phyloP scores from a whole-genome alignment of 495 filamentous ascomycete genomes.

The Penicillium verhagenii region DNA sequence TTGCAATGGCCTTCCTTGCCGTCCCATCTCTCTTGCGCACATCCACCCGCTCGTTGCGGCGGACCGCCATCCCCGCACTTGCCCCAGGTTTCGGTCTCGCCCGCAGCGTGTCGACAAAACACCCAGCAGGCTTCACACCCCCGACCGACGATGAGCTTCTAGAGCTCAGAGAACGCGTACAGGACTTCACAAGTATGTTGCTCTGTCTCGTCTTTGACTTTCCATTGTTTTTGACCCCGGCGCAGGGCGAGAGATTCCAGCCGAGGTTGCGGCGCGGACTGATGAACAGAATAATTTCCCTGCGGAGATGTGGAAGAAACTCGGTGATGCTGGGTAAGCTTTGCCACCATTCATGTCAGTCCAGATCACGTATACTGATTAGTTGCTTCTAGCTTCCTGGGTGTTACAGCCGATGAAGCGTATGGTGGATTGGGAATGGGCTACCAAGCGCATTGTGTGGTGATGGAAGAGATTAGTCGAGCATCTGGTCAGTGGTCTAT shows the following conservation, averaged over 20 bases:
- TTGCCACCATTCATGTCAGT: no score
- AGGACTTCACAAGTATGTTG: conserved; percentile 75
- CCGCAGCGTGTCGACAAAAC: conserved; percentile 63
- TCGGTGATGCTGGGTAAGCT: conserved; percentile 81
- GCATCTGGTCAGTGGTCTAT: conserved; percentile 50
- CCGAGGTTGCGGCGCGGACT: conserved; percentile 75
- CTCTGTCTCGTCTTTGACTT: no score
- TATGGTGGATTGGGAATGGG: conserved; percentile 90
- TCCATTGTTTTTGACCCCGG: conserved; percentile 5
- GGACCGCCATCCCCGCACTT: conserved; percentile 31
- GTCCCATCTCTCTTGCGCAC: conserved; percentile 34
- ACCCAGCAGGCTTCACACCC: conserved; percentile 77
- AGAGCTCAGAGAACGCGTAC: conserved; percentile 86
- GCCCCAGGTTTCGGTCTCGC: conserved; percentile 34
- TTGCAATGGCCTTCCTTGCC: conserved; percentile 32
- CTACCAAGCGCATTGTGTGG: conserved; percentile 95
- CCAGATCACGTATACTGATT: no score
- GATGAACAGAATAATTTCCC: conserved; percentile 90
- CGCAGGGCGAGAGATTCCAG: conserved; percentile 62
- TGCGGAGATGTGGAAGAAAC: conserved; percentile 85
- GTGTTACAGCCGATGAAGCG: conserved; percentile 91
- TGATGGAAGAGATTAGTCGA: conserved; percentile 86
- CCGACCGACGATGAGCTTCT: conserved; percentile 72
- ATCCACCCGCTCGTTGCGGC: conserved; percentile 27
- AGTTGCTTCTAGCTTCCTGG: conserved; percentile 62